Conservation (phyloP, 1,139 yeast species). For the Pichia sorboxylosa region DNA sequence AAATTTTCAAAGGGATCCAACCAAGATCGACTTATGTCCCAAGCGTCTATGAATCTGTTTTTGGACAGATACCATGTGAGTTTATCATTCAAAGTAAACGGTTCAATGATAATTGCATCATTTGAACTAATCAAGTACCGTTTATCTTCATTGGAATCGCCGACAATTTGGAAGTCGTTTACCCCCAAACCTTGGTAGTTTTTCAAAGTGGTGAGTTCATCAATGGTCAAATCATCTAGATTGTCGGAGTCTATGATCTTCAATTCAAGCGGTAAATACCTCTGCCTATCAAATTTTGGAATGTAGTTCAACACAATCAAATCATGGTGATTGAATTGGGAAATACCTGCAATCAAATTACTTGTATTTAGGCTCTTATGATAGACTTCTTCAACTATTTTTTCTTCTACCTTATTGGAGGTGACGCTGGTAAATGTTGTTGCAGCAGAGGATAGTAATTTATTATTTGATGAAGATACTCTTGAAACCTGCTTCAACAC, state of each 20-base stretch:
- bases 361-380: slow-evolving; percentile 44
- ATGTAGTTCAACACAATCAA: slow-evolving; percentile 49
- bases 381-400: slow-evolving; percentile 43
- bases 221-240: slow-evolving; percentile 73
- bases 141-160: slow-evolving; percentile 12
- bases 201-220: slow-evolving; percentile 54
- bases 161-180: slow-evolving; percentile 65
- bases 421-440: slow-evolving; percentile 37
- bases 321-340: slow-evolving; percentile 49
- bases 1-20: slow-evolving; percentile 40
- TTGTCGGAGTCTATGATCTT: slow-evolving; percentile 51
- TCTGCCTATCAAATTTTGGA: slow-evolving; percentile 25
- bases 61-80: slow-evolving; percentile 60
- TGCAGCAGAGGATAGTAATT: neutral
- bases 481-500: neutral
- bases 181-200: slow-evolving; percentile 53
- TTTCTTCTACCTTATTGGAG: slow-evolving; percentile 35
- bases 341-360: slow-evolving; percentile 64
- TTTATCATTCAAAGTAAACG: slow-evolving; percentile 55
- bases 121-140: slow-evolving; percentile 69
- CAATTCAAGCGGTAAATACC: slow-evolving; percentile 50
- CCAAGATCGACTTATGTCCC: slow-evolving; percentile 59
- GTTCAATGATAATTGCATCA: slow-evolving; percentile 66
- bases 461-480: neutral
- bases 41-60: slow-evolving; percentile 51